phyloP scores from a whole-genome alignment of 2,329 filamentous ascomycete species.

The Orbilia quercus region DNA sequence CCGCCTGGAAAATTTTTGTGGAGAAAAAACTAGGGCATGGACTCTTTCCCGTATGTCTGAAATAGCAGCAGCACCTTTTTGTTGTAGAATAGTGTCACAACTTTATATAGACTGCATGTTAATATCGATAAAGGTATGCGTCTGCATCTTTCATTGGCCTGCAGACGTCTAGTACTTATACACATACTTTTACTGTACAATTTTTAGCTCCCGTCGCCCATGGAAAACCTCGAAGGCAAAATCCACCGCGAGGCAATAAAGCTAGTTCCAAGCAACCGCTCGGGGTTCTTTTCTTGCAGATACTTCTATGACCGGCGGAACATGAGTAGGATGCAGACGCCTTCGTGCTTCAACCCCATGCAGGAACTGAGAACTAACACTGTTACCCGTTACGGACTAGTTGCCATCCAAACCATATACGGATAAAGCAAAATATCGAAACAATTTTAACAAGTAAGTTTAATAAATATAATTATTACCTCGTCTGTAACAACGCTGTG shows the following conservation, averaged over 20 bases:
- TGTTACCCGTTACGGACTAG: constrained; percentile 11
- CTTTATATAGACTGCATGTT: constrained; percentile 21
- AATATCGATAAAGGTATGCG: no score
- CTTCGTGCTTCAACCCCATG: no score
- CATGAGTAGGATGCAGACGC: background rate
- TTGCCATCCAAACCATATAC: background rate
- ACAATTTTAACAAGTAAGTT: no score
- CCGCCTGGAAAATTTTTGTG: constrained; percentile 27
- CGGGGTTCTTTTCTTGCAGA: background rate
- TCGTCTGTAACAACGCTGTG: no score
- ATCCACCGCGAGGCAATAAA: constrained; percentile 16
- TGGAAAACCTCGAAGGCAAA: constrained; percentile 5
- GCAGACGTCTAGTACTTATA: no score
- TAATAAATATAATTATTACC: no score
- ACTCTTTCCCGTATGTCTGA: constrained; percentile 1
- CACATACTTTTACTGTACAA: no score
- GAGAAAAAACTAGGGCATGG: constrained; percentile 31
- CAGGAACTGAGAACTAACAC: no score
- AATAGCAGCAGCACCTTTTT: no score
- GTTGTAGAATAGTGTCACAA: no score
- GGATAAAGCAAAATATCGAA: no score
- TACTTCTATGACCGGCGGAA: background rate
- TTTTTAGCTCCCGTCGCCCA: constrained; percentile 29
- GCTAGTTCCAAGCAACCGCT: constrained; percentile 12
- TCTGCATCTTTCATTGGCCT: no score